A percentile compares a stretch with the other conserved stretches of the same genome.
Evolutionary conservation across 352 stramenopile genomes (phyloP).

Genomic region (Pythium myriotylum): DNA sequence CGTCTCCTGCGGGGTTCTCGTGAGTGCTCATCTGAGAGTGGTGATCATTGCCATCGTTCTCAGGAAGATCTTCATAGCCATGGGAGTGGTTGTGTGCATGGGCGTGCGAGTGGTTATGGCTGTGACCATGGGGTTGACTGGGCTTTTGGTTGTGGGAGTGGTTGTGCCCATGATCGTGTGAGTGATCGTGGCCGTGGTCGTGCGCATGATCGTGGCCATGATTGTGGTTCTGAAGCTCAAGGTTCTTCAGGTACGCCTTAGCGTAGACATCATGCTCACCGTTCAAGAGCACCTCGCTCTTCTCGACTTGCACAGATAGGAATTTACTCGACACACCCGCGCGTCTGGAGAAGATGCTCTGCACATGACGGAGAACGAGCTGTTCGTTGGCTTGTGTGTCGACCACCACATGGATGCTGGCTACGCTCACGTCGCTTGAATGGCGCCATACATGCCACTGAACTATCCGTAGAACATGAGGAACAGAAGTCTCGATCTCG

Average conservation of each 20-base stretch:
- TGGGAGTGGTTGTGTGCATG: constrained; percentile 30
- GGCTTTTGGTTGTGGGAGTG: constrained; percentile 31
- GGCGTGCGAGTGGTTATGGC: no score
- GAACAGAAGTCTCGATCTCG: constrained; percentile 47
- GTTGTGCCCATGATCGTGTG: constrained; percentile 15
- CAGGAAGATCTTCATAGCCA: constrained; percentile 19
- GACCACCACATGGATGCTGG: constrained; percentile 63
- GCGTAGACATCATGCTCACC: constrained; percentile 9
- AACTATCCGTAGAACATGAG: constrained; percentile 46
- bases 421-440: constrained; percentile 59
- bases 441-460: constrained; percentile 83
- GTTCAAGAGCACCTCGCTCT: constrained; percentile 29
- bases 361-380: constrained; percentile 49
- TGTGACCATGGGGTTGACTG: no score
- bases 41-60: constrained; percentile 15
- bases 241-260: constrained; percentile 10
- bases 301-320: constrained; percentile 65
- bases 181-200: constrained; percentile 25
- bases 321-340: constrained; percentile 46
- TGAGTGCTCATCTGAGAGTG: constrained; percentile 55
- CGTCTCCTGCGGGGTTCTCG: constrained; percentile 66
- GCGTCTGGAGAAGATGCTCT: constrained; percentile 48
- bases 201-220: constrained; percentile 19
- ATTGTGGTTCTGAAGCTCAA: constrained; percentile 30
- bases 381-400: constrained; percentile 51